phyloP scores from a whole-genome alignment of 2,329 filamentous ascomycete species.

The Zalaria obscura region DNA sequence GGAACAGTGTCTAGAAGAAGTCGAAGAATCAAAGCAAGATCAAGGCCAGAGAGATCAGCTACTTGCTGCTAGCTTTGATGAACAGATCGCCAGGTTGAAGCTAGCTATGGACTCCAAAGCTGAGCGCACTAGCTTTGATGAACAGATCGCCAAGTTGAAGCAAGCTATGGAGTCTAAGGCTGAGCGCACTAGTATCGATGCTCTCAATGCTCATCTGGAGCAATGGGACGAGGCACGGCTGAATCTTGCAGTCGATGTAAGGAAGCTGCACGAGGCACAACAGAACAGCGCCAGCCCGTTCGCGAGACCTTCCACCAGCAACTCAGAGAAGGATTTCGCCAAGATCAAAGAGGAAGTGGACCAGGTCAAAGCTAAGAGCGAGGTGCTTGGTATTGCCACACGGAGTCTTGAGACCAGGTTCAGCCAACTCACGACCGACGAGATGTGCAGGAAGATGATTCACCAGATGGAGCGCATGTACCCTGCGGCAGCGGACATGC shows the following conservation, averaged over 20 bases:
- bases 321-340: not conserved
- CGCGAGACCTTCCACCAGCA: no score
- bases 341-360: not conserved
- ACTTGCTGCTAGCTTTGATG: not conserved
- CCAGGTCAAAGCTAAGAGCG: not conserved
- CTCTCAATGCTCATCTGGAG: not conserved
- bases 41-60: no score
- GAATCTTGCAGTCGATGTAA: not conserved
- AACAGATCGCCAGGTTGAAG: not conserved
- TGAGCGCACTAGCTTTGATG: not conserved
- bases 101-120: not conserved
- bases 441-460: slow-evolving; percentile 9
- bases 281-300: no score
- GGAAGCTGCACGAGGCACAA: not conserved
- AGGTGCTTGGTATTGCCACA: slow-evolving; percentile 1
- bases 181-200: not conserved
- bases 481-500: slow-evolving; percentile 8
- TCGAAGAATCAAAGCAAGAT: no score
- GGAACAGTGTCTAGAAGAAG: no score
- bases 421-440: slow-evolving; percentile 14
- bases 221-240: not conserved
- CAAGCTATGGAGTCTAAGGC: not conserved
- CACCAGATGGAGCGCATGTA: slow-evolving; percentile 11
- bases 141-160: not conserved
- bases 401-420: slow-evolving; percentile 8